Evolutionary conservation across 2,329 filamentous ascomycete genomes (phyloP), one percentile per base, ranked within the genome.

Genomic region (Aspergillus aculeatinus): DNA sequence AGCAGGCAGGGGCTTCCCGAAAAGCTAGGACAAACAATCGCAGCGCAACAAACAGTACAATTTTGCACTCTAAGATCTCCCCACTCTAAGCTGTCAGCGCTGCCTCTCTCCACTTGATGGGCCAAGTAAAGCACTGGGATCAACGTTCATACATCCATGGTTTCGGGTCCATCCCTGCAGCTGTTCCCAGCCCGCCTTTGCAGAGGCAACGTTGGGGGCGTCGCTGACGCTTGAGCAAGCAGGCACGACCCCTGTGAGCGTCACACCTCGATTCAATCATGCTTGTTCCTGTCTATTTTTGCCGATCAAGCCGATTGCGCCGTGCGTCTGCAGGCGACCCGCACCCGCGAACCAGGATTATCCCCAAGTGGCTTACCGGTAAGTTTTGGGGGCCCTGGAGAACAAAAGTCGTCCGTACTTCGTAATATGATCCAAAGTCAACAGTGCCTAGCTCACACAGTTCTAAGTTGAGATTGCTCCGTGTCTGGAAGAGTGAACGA

Each of bases 271-370:
- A 50, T 57, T 51, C 48, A 48, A n/a, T 39, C 47, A 55, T 52
- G 16, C 27, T 47, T 39, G 25, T 50, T 44, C 44, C 48, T 61
- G 23, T 19, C 25, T 33, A 16, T 61, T 48, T 29, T 55, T 50
- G 50, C 33, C 58, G 49, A 50, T 64, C 60, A 53, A 50, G 60
- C 58, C 53, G 63, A 66, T 66, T 56, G 42, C 52, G 35, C 56
- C 63, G 63, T 61, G 59, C 58, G 55, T 65, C 63, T 63, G 63
- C 63, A 63, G 61, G 58, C 35, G 56, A 62, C 63, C 62, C 57
- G 60, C 60, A 27, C 65, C 66, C 63, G 59, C 52, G 62, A 66
- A 66, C 65, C 65, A 54, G 65, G 65, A 67, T 63, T 57, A 31
- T 49, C 42, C 48, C 51, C 47, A n/a, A 48, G 58, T 60, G 60